phyloP scores from a whole-genome alignment of 129 eudicot species.

The Silybum marianum region DNA sequence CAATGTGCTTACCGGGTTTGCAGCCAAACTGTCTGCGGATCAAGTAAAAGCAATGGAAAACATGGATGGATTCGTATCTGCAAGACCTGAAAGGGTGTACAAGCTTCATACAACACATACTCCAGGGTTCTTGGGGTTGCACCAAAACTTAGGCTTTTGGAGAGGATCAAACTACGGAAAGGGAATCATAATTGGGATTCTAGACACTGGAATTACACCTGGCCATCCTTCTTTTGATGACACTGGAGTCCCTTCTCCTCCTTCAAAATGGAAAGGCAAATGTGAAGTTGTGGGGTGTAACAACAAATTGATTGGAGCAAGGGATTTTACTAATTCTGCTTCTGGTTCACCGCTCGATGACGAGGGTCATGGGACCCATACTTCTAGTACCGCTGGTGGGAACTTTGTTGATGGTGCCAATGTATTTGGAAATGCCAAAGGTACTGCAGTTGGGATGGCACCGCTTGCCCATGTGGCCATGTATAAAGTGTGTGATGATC shows the following conservation, averaged over 20 bases:
- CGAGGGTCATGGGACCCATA: slow-evolving; percentile 50
- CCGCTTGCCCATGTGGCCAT: slow-evolving; percentile 45
- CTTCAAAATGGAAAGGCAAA: slow-evolving; percentile 44
- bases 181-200: slow-evolving; percentile 44
- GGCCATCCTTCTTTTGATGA: slow-evolving; percentile 46
- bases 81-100: slow-evolving; percentile 38
- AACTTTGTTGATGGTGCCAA: slow-evolving; percentile 37
- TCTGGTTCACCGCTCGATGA: slow-evolving; percentile 37
- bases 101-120: slow-evolving; percentile 42
- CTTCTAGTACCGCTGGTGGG: slow-evolving; percentile 41
- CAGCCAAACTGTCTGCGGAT: slow-evolving; percentile 34
- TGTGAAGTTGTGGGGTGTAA: slow-evolving; percentile 34
- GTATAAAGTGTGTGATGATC: slow-evolving; percentile 41
- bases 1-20: slow-evolving; percentile 41
- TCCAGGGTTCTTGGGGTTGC: slow-evolving; percentile 40
- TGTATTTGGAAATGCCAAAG: slow-evolving; percentile 42
- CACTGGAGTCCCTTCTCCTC: slow-evolving; percentile 40
- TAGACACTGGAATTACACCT: slow-evolving; percentile 44
- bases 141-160: slow-evolving; percentile 40
- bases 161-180: slow-evolving; percentile 40
- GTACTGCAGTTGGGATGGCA: slow-evolving; percentile 43
- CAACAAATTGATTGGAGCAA: slow-evolving; percentile 39
- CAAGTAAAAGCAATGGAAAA: slow-evolving; percentile 43
- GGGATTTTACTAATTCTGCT: slow-evolving; percentile 19
- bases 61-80: slow-evolving; percentile 43